phyloP scores from a whole-genome alignment of 495 filamentous ascomycete genomes.

The Penicillium paradoxum region DNA sequence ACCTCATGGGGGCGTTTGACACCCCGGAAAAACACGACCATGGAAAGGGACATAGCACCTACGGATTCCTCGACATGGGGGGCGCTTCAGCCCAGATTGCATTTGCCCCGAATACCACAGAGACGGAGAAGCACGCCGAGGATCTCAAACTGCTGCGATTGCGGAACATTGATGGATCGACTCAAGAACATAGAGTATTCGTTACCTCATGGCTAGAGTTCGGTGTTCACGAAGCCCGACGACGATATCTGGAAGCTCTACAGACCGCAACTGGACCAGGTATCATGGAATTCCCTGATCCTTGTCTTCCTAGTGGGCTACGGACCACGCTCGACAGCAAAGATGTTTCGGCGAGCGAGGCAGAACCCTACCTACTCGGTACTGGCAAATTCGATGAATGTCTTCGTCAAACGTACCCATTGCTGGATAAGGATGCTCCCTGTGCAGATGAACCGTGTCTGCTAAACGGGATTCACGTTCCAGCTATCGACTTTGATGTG shows the following conservation, averaged over 20 bases:
- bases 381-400: slow-evolving; percentile 87
- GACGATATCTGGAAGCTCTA: slow-evolving; percentile 71
- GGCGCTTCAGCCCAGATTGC: slow-evolving; percentile 96
- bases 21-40: slow-evolving; percentile 65
- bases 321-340: slow-evolving; percentile 58
- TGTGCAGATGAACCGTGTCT: slow-evolving; percentile 83
- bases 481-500: slow-evolving; percentile 94
- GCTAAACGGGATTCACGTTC: slow-evolving; percentile 82
- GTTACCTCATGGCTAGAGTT: slow-evolving; percentile 96
- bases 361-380: slow-evolving; percentile 58
- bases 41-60: slow-evolving; percentile 89
- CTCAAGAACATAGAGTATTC: slow-evolving; percentile 81
- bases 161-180: slow-evolving; percentile 69
- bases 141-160: slow-evolving; percentile 83
- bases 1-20: slow-evolving; percentile 90
- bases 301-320: slow-evolving; percentile 79
- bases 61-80: slow-evolving; percentile 98
- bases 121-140: slow-evolving; percentile 82
- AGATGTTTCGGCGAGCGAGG: slow-evolving; percentile 25
- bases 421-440: slow-evolving; percentile 84
- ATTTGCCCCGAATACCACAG: slow-evolving; percentile 91
- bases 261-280: slow-evolving; percentile 50
- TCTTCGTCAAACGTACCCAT: slow-evolving; percentile 69
- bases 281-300: slow-evolving; percentile 73
- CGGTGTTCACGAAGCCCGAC: slow-evolving; percentile 85